Evolutionary conservation across 371 early-diverging fungal genomes (phyloP).

Genomic region (Mortierella sp.): DNA sequence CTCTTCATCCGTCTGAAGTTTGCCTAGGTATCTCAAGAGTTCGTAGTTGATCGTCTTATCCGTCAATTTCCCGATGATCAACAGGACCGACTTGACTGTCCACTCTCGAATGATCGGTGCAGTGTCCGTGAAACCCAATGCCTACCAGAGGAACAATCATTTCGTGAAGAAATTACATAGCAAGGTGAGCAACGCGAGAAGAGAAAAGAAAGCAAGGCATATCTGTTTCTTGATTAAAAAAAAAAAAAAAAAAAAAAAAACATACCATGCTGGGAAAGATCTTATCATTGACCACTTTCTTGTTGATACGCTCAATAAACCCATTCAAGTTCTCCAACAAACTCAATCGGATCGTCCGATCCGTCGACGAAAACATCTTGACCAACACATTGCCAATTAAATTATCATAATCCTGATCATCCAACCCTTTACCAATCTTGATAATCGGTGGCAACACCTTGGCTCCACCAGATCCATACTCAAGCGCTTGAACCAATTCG

Average conservation of each 20-base stretch:
- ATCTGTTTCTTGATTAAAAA: not conserved
- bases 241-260: not conserved
- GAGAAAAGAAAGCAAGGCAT: not conserved
- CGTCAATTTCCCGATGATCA: slow-evolving; percentile 69
- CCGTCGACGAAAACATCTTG: slow-evolving; percentile 88
- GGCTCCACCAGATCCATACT: slow-evolving; percentile 92
- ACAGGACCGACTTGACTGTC: slow-evolving; percentile 85
- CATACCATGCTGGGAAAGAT: slow-evolving; percentile 89
- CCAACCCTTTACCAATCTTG: slow-evolving; percentile 82
- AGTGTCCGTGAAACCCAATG: slow-evolving; percentile 89
- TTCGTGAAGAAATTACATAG: not conserved
- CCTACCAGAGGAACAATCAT: slow-evolving; percentile 53
- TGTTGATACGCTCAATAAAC: slow-evolving; percentile 77
- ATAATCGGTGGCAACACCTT: slow-evolving; percentile 86
- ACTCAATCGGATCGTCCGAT: slow-evolving; percentile 88
- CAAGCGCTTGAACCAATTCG: slow-evolving; percentile 88
- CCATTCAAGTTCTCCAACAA: slow-evolving; percentile 82
- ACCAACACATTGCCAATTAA: slow-evolving; percentile 80
- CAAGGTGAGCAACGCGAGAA: not conserved
- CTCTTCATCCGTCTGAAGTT: slow-evolving; percentile 89
- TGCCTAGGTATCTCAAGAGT: slow-evolving; percentile 83
- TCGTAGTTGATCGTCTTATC: slow-evolving; percentile 88
- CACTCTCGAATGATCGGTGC: slow-evolving; percentile 92
- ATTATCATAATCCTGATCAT: slow-evolving; percentile 76
- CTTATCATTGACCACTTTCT: slow-evolving; percentile 78